phyloP scores from a whole-genome alignment of 2,329 filamentous ascomycete genomes.

The Pyrenochaeta sp. region DNA sequence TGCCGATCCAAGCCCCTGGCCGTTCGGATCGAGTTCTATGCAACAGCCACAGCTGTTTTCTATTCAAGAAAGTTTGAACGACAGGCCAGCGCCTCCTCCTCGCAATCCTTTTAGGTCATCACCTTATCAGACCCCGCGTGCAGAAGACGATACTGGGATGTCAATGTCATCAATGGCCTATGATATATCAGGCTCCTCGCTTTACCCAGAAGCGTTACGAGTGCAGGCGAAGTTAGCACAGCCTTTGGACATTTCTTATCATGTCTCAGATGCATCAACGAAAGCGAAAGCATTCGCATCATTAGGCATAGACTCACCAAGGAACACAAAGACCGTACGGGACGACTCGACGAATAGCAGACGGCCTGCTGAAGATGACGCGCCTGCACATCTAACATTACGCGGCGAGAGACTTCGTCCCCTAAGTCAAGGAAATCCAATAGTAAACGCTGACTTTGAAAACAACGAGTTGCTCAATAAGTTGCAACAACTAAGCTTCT shows the following conservation, averaged over 20 bases:
- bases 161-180: not conserved
- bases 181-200: not conserved
- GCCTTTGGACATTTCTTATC: conserved; percentile 13
- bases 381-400: conserved; percentile 3
- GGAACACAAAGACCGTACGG: conserved; percentile 11
- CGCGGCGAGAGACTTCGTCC: conserved; percentile 22
- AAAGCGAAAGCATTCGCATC: conserved; percentile 35
- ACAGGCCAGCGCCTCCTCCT: conserved; percentile 21
- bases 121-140: conserved; percentile 10
- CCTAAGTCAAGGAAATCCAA: conserved; percentile 18
- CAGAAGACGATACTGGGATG: not conserved
- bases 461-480: conserved; percentile 30
- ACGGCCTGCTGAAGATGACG: not conserved
- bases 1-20: conserved; percentile 19
- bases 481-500: conserved; percentile 34
- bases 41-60: conserved; percentile 26
- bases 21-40: conserved; percentile 6
- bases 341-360: conserved; percentile 4
- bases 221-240: not conserved
- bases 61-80: conserved; percentile 25
- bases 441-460: conserved; percentile 26
- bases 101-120: conserved; percentile 29
- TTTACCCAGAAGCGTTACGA: not conserved
- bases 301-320: conserved; percentile 21
- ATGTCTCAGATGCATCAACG: conserved; percentile 24